phyloP scores from a whole-genome alignment of 1,284 basidiomycete genomes.

The Papiliotrema laurentii region DNA sequence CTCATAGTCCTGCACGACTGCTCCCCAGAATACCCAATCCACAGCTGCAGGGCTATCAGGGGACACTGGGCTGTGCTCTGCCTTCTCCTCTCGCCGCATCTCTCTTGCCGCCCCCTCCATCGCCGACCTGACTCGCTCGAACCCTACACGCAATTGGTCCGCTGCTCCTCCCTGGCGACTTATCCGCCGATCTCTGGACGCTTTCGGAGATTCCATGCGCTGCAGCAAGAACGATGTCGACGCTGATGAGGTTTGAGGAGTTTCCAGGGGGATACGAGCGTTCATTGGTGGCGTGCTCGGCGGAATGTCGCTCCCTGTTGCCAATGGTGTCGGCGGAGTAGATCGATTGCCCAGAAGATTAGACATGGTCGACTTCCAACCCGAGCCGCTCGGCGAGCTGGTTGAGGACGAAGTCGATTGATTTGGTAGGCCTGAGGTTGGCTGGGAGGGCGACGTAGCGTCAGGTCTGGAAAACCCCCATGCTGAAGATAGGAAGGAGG shows the following conservation, averaged over 20 bases:
- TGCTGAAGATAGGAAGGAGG: slow-evolving; percentile 23
- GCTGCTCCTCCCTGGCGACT: slow-evolving; percentile 33
- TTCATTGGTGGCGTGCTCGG: slow-evolving; percentile 7
- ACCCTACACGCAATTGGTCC: slow-evolving; percentile 37
- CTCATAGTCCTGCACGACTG: slow-evolving; percentile 88
- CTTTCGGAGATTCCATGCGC: slow-evolving; percentile 26
- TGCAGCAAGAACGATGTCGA: slow-evolving; percentile 5
- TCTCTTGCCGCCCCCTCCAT: slow-evolving; percentile 46
- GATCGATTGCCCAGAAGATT: slow-evolving; percentile 23
- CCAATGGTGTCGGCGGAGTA: slow-evolving; percentile 4
- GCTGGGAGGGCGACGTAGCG: background rate
- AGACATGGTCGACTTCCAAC: slow-evolving; percentile 37
- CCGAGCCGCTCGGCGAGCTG: slow-evolving; percentile 3
- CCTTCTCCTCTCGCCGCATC: slow-evolving; percentile 51
- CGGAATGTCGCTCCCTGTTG: slow-evolving; percentile 4
- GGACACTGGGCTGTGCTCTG: slow-evolving; percentile 4
- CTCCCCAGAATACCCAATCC: slow-evolving; percentile 88
- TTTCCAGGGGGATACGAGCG: slow-evolving; percentile 1
- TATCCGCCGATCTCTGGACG: slow-evolving; percentile 34
- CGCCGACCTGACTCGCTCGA: slow-evolving; percentile 41
- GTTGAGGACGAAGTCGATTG: slow-evolving; percentile 11
- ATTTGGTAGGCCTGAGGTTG: slow-evolving; percentile 1
- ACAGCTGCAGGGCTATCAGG: slow-evolving; percentile 9
- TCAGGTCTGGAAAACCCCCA: slow-evolving; percentile 19
- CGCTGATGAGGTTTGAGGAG: too few species aligned